Evolutionary conservation across 768 basidiomycete genomes (phyloP).

Genomic region (Mycena galericulata): DNA sequence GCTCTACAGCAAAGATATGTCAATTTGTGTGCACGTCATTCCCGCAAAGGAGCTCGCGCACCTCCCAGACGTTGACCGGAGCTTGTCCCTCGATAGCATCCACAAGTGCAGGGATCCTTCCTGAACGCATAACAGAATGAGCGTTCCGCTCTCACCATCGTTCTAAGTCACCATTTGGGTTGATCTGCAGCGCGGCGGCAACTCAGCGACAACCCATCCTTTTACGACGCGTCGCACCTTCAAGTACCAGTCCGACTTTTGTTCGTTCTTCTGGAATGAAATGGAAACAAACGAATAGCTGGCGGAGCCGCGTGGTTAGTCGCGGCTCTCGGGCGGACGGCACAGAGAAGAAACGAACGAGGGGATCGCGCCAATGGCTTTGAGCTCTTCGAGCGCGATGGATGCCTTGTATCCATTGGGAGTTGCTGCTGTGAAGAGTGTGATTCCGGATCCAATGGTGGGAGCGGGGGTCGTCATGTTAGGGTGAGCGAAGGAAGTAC

Average conservation of each 20-base stretch:
- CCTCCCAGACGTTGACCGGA: conserved; percentile 17
- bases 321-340: too few species aligned
- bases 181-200: conserved; percentile 7
- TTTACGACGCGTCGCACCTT: conserved; percentile 8
- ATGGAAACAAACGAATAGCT: conserved; percentile 2
- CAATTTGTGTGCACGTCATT: not conserved
- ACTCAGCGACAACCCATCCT: not conserved
- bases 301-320: too few species aligned
- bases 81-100: conserved; percentile 10
- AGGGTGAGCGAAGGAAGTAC: too few species aligned
- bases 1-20: conserved; percentile 5
- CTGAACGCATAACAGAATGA: conserved; percentile 3
- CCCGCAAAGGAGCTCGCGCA: not conserved
- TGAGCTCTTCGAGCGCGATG: conserved; percentile 21
- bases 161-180: conserved; percentile 20
- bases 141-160: not conserved
- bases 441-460: conserved; percentile 13
- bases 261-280: conserved; percentile 18
- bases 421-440: conserved; percentile 16
- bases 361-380: conserved; percentile 17
- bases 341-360: too few species aligned
- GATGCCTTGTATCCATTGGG: conserved; percentile 16
- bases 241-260: conserved; percentile 17
- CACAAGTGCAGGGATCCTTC: conserved; percentile 15
- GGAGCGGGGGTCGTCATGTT: conserved; percentile 8